Evolutionary conservation across 371 early-diverging fungal genomes (phyloP).

Genomic region (Saksenaea vasiformis): DNA sequence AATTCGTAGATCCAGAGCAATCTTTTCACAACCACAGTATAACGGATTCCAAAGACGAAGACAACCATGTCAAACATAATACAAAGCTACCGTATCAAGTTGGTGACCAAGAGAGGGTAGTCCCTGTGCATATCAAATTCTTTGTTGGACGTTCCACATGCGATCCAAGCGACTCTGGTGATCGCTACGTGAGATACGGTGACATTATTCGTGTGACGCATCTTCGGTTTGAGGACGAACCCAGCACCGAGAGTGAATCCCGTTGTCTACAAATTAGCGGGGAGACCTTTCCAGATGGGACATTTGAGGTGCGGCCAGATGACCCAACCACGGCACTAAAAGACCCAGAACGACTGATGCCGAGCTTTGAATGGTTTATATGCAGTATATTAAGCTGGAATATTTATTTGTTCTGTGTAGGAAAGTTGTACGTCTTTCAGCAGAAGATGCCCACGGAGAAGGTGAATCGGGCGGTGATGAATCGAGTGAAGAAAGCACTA

Average conservation of each 20-base stretch:
- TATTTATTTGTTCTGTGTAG: background rate
- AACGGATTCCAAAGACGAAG: background rate
- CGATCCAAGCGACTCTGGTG: background rate
- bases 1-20: background rate
- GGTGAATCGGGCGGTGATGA: background rate
- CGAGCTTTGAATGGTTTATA: background rate
- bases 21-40: background rate
- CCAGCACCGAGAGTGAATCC: background rate
- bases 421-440: background rate
- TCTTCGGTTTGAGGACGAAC: background rate
- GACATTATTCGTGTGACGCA: background rate
- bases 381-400: background rate
- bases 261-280: background rate
- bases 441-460: background rate
- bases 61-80: background rate
- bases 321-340: too few relatives aligned
- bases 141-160: background rate
- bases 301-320: too few relatives aligned
- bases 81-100: background rate
- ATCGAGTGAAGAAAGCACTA: background rate
- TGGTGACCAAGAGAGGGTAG: background rate
- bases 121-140: background rate
- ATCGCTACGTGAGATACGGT: background rate
- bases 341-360: too few relatives aligned
- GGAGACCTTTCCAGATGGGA: too few relatives aligned